Base-by-base conservation (phyloP, 2,329 filamentous ascomycete species). In the Nothophaeocryptopus gaeumannii region DNA sequence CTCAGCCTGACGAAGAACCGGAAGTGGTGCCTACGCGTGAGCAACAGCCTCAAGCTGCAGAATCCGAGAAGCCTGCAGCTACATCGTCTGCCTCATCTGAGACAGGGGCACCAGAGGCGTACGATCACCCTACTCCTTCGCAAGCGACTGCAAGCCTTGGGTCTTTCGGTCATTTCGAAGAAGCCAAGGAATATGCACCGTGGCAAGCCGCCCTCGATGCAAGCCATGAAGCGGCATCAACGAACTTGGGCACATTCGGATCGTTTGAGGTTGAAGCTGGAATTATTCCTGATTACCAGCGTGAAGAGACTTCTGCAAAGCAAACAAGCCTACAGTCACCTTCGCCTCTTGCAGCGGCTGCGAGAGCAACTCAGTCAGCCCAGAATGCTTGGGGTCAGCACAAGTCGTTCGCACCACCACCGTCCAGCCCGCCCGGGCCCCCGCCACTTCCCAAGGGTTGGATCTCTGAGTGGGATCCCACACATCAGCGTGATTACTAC, bases 151-250 rank as follows among this genome's bases (percentile, higher is more conserved):
- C 45, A n/a, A 14, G 29, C 5, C 11, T 35, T 35, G 45, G 12
- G 16, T 48, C 45, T 13, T 48, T 42, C 14, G 38, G 39, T 10
- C 31, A 42, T 29, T 37, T 48, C 16, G 16, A 16, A 13, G 35
- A 38, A 14, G 45, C 36, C 16, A 33, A 31, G 3, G 38, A 47
- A 13, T 31, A 11, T 34, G 31, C 41, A 20, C 31, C 39, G 15
- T 35, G 20, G 45, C 41, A 31, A 31, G 42, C 16, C 13, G 10
- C 29, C n/a, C 14, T 13, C 29, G 26, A 36, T 39, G 11, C 29
- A 7, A 26, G 16, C 13, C 29, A 29, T 12, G 3, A 33, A 5
- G 39, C 14, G 42, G 14, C 14, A 26, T 26, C 32, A 13, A 26
- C 34, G 11, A 38, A 26, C 37, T 12, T 8, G n/a, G 38, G 37